These are phyloP conservation scores for Saccharomycopsis sp. DNA, from an alignment of 805 yeast genomes.

Conservation along the genomic window DNA sequence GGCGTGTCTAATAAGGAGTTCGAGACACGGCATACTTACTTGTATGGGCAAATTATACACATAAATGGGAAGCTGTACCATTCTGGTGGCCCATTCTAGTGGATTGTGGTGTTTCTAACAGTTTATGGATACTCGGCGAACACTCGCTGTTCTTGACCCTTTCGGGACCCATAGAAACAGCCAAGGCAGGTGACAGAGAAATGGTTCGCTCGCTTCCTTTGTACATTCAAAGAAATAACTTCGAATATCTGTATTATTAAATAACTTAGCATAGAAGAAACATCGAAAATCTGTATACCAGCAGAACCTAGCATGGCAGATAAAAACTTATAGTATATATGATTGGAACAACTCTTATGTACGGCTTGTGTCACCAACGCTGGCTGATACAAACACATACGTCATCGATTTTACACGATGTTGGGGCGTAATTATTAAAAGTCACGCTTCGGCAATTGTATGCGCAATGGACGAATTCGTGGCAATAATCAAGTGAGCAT, in stretches of 20 bases:
- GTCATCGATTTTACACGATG: constrained; percentile 6
- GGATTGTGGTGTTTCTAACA: too few species aligned
- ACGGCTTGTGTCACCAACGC: neutral
- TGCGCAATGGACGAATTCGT: constrained; percentile 18
- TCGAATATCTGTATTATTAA: neutral
- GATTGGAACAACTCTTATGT: neutral
- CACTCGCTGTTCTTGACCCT: neutral
- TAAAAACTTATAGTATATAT: neutral
- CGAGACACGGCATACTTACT: neutral
- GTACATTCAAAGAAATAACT: too few species aligned
- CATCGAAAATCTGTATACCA: neutral
- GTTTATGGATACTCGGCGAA: neutral
- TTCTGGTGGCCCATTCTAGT: too few species aligned
- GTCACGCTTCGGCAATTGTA: constrained; percentile 15
- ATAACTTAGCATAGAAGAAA: too few species aligned
- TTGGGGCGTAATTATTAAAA: constrained; percentile 14
- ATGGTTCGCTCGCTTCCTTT: neutral
- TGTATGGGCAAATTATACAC: neutral
- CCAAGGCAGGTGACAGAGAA: neutral
- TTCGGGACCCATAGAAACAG: neutral
- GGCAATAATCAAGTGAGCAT: constrained; percentile 13
- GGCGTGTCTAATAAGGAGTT: too few species aligned
- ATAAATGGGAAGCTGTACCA: too few species aligned
- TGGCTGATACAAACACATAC: constrained; percentile 18
- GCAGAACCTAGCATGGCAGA: neutral